Percentiles rank a stretch among this genome's conserved stretches.
These are phyloP conservation scores for Lepidopterella palustris DNA, from an alignment of 495 filamentous ascomycete genomes.

Conservation along the genomic window DNA sequence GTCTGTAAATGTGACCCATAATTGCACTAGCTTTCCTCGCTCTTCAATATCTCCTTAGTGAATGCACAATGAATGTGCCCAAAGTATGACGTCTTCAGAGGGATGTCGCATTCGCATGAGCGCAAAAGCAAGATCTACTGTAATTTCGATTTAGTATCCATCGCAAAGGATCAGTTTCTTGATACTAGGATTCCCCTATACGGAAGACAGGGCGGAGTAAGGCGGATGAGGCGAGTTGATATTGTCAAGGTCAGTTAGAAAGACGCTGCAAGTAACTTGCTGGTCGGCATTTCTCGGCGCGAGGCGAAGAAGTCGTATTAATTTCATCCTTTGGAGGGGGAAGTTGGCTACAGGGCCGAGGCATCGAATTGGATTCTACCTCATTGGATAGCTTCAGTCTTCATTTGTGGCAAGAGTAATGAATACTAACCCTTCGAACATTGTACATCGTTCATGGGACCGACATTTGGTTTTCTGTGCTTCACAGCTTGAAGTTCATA, in stretches of 20 bases:
- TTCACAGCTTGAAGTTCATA: no score
- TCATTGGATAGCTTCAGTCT: no score
- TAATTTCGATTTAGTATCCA: neutral
- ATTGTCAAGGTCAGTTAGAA: neutral
- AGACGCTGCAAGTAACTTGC: neutral
- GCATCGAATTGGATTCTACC: no score
- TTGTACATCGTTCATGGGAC: no score
- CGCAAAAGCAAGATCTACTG: neutral
- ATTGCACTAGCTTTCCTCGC: neutral
- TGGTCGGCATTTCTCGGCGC: no score
- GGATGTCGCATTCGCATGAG: neutral
- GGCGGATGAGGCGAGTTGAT: no score
- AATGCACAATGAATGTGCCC: neutral
- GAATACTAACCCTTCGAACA: no score
- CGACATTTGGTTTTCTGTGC: no score
- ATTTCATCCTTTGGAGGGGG: no score
- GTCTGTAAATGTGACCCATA: neutral
- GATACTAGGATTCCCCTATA: neutral
- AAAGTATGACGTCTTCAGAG: neutral
- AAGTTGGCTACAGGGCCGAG: no score
- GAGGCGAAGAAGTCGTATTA: no score
- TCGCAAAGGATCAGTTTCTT: neutral
- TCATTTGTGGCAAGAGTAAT: no score
- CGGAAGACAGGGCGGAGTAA: neutral
- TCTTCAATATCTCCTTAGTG: neutral